phyloP scores from a whole-genome alignment of 768 basidiomycete genomes.

The Agaricus subrufescens region DNA sequence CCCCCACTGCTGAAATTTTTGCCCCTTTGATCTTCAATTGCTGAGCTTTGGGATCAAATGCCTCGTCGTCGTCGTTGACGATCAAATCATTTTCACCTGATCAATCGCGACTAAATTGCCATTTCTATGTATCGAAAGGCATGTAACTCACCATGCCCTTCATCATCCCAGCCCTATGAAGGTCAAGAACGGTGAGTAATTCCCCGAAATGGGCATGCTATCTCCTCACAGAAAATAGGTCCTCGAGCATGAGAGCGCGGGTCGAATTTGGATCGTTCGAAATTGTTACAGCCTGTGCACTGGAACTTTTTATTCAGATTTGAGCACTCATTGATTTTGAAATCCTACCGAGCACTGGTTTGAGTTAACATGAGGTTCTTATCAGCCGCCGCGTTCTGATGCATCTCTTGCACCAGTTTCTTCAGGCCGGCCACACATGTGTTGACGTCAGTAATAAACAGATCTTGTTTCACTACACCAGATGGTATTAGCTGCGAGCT shows the following conservation, averaged over 20 bases:
- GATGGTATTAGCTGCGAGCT: background rate
- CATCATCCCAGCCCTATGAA: background rate
- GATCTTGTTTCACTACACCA: conserved; percentile 72
- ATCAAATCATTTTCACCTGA: background rate
- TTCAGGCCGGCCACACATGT: conserved; percentile 74
- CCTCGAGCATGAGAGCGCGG: conserved; percentile 58
- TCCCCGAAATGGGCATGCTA: background rate
- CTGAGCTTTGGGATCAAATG: conserved; percentile 38
- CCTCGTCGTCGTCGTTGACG: conserved; percentile 36
- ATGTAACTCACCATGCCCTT: background rate
- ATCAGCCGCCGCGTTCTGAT: conserved; percentile 36
- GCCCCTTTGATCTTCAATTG: conserved; percentile 21
- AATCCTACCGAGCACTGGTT: conserved; percentile 52
- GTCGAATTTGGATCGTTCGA: conserved; percentile 44
- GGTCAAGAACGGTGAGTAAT: background rate
- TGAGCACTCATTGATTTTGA: background rate
- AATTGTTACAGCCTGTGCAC: conserved; percentile 48
- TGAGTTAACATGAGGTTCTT: conserved; percentile 70
- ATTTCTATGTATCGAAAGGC: conserved; percentile 1
- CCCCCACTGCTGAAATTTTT: conserved; percentile 27
- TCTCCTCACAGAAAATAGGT: conserved; percentile 48
- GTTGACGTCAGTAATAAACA: conserved; percentile 76
- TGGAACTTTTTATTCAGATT: conserved; percentile 15
- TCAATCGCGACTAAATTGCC: background rate
- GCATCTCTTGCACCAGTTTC: conserved; percentile 69